phyloP scores from a whole-genome alignment of 2,329 filamentous ascomycete genomes.

The Didymella lethalis region DNA sequence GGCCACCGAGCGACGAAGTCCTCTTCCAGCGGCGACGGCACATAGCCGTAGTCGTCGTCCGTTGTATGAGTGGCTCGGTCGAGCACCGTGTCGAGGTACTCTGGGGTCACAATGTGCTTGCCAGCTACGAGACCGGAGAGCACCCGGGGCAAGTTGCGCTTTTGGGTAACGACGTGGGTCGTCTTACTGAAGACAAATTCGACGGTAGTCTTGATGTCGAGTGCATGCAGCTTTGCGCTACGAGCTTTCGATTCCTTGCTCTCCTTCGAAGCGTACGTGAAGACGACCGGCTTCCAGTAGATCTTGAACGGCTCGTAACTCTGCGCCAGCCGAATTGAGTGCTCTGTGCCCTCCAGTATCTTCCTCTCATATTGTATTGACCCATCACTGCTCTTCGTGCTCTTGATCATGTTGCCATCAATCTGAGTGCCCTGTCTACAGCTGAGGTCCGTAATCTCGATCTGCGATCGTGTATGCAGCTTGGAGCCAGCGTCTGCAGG shows the following conservation, averaged over 20 bases:
- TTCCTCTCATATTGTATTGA: constrained; percentile 36
- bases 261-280: constrained; percentile 79
- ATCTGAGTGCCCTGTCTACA: constrained; percentile 80
- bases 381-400: constrained; percentile 57
- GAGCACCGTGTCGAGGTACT: constrained; percentile 77
- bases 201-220: constrained; percentile 86
- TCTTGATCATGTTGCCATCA: constrained; percentile 73
- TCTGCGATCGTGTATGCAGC: constrained; percentile 69
- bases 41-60: constrained; percentile 55
- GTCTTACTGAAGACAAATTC: constrained; percentile 76
- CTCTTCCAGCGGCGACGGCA: constrained; percentile 70
- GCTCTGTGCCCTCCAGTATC: constrained; percentile 52
- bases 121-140: constrained; percentile 86
- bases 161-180: constrained; percentile 87
- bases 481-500: constrained; percentile 71
- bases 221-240: constrained; percentile 73
- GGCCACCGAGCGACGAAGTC: constrained; percentile 87
- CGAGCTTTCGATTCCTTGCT: constrained; percentile 61
- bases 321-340: constrained; percentile 75
- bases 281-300: constrained; percentile 79
- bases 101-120: constrained; percentile 75
- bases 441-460: constrained; percentile 82
- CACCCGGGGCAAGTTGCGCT: constrained; percentile 87
- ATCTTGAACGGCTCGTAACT: constrained; percentile 73
- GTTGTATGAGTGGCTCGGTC: constrained; percentile 60